Base-by-base conservation (phyloP, 2,329 filamentous ascomycete genomes). In the Apiospora marii region DNA sequence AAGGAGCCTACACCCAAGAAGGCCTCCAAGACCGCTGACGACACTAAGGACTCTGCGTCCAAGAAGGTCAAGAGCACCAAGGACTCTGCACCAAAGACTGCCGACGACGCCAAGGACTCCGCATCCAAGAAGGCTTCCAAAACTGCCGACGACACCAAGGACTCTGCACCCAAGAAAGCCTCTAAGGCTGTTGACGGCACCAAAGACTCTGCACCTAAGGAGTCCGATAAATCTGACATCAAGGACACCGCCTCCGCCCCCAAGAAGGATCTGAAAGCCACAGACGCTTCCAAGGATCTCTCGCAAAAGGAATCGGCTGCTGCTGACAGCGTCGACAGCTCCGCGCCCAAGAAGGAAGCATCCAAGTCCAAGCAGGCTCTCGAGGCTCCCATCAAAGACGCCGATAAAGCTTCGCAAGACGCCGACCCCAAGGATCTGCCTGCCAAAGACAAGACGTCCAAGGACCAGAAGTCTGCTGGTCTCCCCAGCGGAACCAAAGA, bases 401-500 rank as follows among this genome's bases (percentile, higher is more conserved):
- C 10, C 22, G 41, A 49, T 30, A 14, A 27, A 64, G 22, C 58
- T 0, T 64, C 58, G 19, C 58, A 41, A 8, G 34, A 64, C 10
- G 37, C 53, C 1, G 14, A 30, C 19, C 30, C 30, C 3, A 37
- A 61, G 53, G 53, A 37, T 19, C 37, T 41, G 6, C 13, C 58
- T 64, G 10, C 19, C 58, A 64, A 64, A 64, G 34, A 64, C 4
- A 64, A 64, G 58, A 19, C 58, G n/a, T 4, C 58, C 58, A 64
- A 64, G 53, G 53, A n/a, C 8, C 53, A 37, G 22, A 64, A 64
- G 30, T 24, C 58, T 41, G 8, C 58, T 19, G 19, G 41, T 19
- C 22, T 64, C 19, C 4, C 58, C 34, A 64, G 24, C 19, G 30
- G 10, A 64, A 14, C 58, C 10, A 64, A 64, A 41, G 34, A 41